These are phyloP conservation scores for Lithocarpus polystachyus DNA, from an alignment of 306 rosid genomes.

Conservation along the genomic window DNA sequence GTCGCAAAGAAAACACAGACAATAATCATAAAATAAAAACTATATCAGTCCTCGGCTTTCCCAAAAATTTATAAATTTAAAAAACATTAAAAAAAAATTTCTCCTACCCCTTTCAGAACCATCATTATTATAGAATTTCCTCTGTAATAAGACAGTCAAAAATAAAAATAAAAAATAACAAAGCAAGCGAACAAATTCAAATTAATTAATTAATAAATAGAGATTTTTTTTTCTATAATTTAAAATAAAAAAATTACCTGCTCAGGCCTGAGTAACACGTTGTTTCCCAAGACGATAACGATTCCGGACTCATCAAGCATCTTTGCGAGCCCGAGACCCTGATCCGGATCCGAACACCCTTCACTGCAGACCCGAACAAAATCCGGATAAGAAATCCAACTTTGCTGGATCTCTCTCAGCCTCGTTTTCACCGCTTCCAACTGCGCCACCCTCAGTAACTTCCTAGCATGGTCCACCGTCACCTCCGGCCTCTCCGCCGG, in stretches of 20 bases:
- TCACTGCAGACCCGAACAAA: constrained; percentile 59
- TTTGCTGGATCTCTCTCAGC: constrained; percentile 36
- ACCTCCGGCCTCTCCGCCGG: not conserved
- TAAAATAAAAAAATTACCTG: constrained; percentile 43
- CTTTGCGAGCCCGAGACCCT: constrained; percentile 49
- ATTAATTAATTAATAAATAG: not conserved
- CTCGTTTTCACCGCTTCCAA: constrained; percentile 60
- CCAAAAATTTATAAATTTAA: constrained; percentile 17
- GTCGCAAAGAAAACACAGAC: constrained; percentile 34
- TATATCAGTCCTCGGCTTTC: constrained; percentile 52
- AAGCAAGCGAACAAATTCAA: not conserved
- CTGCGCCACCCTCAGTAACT: constrained; percentile 56
- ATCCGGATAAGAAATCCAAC: constrained; percentile 53
- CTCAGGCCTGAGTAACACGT: constrained; percentile 67
- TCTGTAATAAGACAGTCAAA: constrained; percentile 28
- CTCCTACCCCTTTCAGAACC: constrained; percentile 38
- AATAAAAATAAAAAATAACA: not conserved
- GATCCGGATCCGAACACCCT: constrained; percentile 43
- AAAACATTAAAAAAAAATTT: not conserved
- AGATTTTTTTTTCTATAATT: not conserved
- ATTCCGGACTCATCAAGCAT: constrained; percentile 66
- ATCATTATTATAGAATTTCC: constrained; percentile 18
- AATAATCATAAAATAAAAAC: constrained; percentile 42
- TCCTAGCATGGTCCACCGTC: constrained; percentile 50
- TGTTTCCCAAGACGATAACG: constrained; percentile 74